These are phyloP conservation scores for Colletotrichum cereale DNA, from an alignment of 2,329 filamentous ascomycete species.

Conservation along the genomic window DNA sequence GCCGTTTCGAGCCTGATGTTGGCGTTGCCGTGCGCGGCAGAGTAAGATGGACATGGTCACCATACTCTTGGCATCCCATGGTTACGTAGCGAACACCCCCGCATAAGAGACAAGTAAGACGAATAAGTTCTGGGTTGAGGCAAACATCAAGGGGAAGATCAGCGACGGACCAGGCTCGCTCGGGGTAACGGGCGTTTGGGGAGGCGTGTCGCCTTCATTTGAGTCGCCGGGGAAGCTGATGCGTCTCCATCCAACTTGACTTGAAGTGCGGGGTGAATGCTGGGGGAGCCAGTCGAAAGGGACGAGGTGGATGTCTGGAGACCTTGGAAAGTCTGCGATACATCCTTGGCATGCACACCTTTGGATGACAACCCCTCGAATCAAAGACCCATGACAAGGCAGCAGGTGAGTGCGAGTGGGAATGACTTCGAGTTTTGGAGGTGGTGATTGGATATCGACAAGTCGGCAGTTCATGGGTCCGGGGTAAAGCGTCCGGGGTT, in stretches of 20 bases:
- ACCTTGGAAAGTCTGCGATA: slow-evolving; percentile 9
- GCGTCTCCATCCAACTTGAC: slow-evolving; percentile 11
- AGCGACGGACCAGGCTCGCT: neutral
- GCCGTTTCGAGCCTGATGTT: slow-evolving; percentile 29
- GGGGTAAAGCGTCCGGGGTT: slow-evolving; percentile 5
- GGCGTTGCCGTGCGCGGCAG: slow-evolving; percentile 13
- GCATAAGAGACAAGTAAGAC: neutral
- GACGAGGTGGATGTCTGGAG: slow-evolving; percentile 27
- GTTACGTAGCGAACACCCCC: neutral
- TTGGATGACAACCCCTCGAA: slow-evolving; percentile 9
- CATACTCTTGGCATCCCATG: slow-evolving; percentile 15
- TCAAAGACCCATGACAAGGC: neutral
- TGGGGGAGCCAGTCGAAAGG: slow-evolving; percentile 28
- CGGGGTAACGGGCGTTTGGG: slow-evolving; percentile 31
- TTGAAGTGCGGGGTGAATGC: slow-evolving; percentile 33
- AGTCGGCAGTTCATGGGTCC: slow-evolving; percentile 2
- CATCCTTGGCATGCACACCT: slow-evolving; percentile 19
- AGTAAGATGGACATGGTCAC: slow-evolving; percentile 1
- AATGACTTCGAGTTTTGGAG: too few species aligned
- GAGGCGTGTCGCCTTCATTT: slow-evolving; percentile 20
- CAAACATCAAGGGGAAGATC: neutral
- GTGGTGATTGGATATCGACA: slow-evolving; percentile 14
- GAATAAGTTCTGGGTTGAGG: neutral
- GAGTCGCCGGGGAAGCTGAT: slow-evolving; percentile 19
- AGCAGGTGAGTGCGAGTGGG: slow-evolving; percentile 13